Base-by-base conservation (phyloP, 208 protist genomes). In the Acanthamoeba lenticulata region DNA sequence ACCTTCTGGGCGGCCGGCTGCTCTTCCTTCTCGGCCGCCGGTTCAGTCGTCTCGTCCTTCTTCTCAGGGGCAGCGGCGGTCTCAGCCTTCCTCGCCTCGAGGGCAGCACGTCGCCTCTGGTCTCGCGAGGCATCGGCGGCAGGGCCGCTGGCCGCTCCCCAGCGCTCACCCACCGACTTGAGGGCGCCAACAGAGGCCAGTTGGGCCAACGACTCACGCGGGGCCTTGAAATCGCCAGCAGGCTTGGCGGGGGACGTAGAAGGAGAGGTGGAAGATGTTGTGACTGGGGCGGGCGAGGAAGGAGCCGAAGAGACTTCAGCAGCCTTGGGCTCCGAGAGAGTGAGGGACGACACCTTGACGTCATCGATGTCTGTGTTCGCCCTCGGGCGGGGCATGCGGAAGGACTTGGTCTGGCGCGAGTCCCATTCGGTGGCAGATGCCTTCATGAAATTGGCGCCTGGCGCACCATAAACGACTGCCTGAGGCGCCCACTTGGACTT, bases 401-500 rank as follows among this genome's bases (percentile, higher is more conserved):
- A 89, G 42, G 79, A 89, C 79, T 89, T 52, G 44, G 79, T 89
- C 47, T 67, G 34, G 38, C 86, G 32, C 15, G 86, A 74, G 60
- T 92, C 44, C 79, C 45, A 60, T 34, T 19, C 45, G 40, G 13
- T 44, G 7, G 40, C 40, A 17, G 62, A 36, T n/a, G 67, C 67
- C 67, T 79, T 79, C 38, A 52, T 74, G 86, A 74, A 92, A 34
- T 45, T 65, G 57, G 34, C 60, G 19, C 55, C 47, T 45, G 57
- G 38, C n/a, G 86, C 86, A 47, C 40, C 40, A 29, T 65, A 92
- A 5, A 45, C 86, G 52, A 74, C 60, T 15, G 47, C 86, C 60
- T 92, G 47, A 4, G 55, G 55, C 38, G 57, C 44, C 86, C 86
- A 92, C 60, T 92, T 92, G 86, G 86, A 74, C 60, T 92, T 92